These are phyloP conservation scores for Chenopodium formosanum DNA, from an alignment of 148 eudicot species.

Conservation along the genomic window DNA sequence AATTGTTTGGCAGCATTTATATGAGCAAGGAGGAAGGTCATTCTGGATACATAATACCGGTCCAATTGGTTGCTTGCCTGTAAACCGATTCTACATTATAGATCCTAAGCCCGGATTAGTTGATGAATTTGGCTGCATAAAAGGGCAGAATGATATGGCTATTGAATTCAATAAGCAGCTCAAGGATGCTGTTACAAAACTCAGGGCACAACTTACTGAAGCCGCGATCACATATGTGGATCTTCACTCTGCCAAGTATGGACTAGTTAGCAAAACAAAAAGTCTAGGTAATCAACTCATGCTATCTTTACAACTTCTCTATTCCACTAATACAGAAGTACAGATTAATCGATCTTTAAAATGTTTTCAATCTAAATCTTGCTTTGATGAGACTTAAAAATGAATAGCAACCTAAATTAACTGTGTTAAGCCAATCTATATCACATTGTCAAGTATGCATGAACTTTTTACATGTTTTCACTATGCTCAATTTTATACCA, in stretches of 20 bases:
- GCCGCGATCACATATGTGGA: constrained; percentile 76
- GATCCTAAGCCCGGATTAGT: constrained; percentile 50
- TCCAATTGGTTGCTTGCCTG: constrained; percentile 82
- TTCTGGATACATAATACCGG: constrained; percentile 94
- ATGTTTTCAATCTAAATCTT: too few relatives aligned
- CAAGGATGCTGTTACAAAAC: constrained; percentile 48
- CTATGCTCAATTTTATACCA: too few relatives aligned
- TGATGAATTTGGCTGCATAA: constrained; percentile 64
- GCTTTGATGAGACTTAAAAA: too few relatives aligned
- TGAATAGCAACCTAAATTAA: too few relatives aligned
- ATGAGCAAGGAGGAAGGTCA: constrained; percentile 59
- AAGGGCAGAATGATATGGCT: constrained; percentile 57
- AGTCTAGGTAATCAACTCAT: constrained; percentile 44
- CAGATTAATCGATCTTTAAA: too few relatives aligned
- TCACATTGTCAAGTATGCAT: too few relatives aligned
- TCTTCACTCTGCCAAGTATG: constrained; percentile 64
- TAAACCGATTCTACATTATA: constrained; percentile 34
- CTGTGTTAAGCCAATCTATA: too few relatives aligned
- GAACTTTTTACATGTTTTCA: too few relatives aligned
- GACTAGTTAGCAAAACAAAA: constrained; percentile 52
- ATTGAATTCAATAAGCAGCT: constrained; percentile 73
- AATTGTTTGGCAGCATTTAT: constrained; percentile 42
- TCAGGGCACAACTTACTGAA: constrained; percentile 52
- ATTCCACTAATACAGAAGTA: not conserved
- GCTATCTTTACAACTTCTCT: not conserved